These are phyloP conservation scores for Macrocybe gigantea DNA, from an alignment of 768 basidiomycete genomes.

Conservation along the genomic window DNA sequence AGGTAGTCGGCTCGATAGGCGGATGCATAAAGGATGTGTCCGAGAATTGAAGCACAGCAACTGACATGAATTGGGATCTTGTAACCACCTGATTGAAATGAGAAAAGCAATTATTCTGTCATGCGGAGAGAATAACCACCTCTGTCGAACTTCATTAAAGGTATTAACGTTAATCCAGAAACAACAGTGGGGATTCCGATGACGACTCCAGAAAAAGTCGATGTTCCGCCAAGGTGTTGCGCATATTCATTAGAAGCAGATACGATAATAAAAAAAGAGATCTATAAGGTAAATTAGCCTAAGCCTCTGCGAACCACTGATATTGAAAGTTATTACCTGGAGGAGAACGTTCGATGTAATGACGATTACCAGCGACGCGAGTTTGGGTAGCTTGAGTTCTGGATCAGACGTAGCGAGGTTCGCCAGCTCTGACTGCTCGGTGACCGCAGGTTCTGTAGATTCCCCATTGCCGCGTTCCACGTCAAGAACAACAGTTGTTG, in stretches of 20 bases:
- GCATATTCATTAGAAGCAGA: constrained; percentile 63
- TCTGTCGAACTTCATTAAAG: constrained; percentile 48
- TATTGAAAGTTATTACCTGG: constrained; percentile 9
- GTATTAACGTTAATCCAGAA: constrained; percentile 52
- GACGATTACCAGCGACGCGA: constrained; percentile 38
- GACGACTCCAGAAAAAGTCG: constrained; percentile 64
- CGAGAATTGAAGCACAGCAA: constrained; percentile 47
- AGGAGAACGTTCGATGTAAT: constrained; percentile 30
- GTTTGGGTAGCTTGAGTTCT: constrained; percentile 45
- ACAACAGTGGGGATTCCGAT: constrained; percentile 65
- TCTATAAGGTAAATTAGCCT: constrained; percentile 21
- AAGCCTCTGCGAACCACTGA: background rate
- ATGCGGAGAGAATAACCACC: constrained; percentile 27
- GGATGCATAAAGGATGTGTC: constrained; percentile 53
- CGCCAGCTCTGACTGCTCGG: too few species aligned
- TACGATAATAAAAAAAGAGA: constrained; percentile 66
- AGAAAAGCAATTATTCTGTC: background rate
- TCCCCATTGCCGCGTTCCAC: too few species aligned
- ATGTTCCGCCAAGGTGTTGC: constrained; percentile 53
- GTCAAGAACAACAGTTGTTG: too few species aligned
- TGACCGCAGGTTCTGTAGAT: too few species aligned
- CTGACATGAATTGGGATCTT: constrained; percentile 46
- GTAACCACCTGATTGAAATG: constrained; percentile 40
- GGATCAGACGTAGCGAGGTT: constrained; percentile 8
- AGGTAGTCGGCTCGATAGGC: constrained; percentile 56